Percentiles rank a stretch among this genome's conserved stretches.
These are phyloP conservation scores for Russula sp. DNA, from an alignment of 768 basidiomycete genomes.

Conservation along the genomic window DNA sequence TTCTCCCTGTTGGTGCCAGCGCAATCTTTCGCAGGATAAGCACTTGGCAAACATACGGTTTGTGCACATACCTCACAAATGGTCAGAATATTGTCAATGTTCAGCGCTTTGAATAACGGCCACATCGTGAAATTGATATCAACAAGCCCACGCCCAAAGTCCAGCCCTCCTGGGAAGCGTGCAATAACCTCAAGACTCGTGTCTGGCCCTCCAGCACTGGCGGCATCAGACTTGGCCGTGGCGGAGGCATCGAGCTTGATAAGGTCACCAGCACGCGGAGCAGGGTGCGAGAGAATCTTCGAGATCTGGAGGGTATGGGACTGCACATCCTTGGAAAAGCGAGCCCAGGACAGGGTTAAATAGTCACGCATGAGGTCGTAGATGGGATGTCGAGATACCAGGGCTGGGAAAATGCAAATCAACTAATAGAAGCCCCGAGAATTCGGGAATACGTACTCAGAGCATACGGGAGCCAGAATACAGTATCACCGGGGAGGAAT, in stretches of 20 bases:
- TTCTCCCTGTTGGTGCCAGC: conserved; percentile 75
- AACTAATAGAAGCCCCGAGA: conserved; percentile 6
- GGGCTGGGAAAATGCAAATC: conserved; percentile 38
- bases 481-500: conserved; percentile 82
- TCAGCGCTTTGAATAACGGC: conserved; percentile 90
- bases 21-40: conserved; percentile 49
- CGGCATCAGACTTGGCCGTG: conserved; percentile 44
- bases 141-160: conserved; percentile 85
- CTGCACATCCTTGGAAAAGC: conserved; percentile 90
- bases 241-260: conserved; percentile 77
- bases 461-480: conserved; percentile 93
- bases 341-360: conserved; percentile 91
- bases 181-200: conserved; percentile 74
- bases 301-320: conserved; percentile 87
- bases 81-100: conserved; percentile 88
- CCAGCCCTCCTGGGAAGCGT: conserved; percentile 87
- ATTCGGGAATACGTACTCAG: conserved; percentile 52
- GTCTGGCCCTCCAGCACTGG: conserved; percentile 28
- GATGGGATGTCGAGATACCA: conserved; percentile 88
- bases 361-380: conserved; percentile 95
- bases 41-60: not conserved
- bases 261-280: conserved; percentile 80
- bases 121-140: conserved; percentile 97
- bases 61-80: conserved; percentile 66
- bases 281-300: conserved; percentile 81